Base-by-base conservation (phyloP, 2,329 filamentous ascomycete species). In the Massarina eburnea region DNA sequence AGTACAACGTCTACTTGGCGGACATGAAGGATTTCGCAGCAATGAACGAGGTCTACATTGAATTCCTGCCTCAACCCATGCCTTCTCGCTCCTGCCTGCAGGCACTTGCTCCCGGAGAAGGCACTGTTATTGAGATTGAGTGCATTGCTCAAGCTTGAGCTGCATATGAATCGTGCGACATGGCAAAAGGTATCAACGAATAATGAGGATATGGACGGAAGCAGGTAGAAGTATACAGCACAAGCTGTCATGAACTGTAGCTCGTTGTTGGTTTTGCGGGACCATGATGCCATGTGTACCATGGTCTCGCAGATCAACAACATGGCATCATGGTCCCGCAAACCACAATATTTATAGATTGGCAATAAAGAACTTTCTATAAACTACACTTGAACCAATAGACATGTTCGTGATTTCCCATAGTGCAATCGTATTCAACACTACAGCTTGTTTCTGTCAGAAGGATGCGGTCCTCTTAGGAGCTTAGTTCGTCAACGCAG, bases 21-120 rank as follows among this genome's bases (percentile, higher is more conserved):
- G 52, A 61, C 38, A 64, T 64, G 59, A 59, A 58, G 34, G 56
- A 62, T 45, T 64, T 64, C 17, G 59, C 59, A 8, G 56, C 53
- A 1, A 64, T 64, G 61, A 64, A 64, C 48, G 56, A 62, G 40
- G 61, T 57, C 17, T 64, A 64, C 42, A 61, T 62, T 30, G 54
- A 59, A n/a, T 59, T 59, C 39, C 33, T 59, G 18, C 57, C 57
- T 4, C 43, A 59, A 45, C 57, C 57, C 1, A 59, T 58, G 55
- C 57, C 56, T 7, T 52, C 50, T 20, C 40, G 54, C 17, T 49
- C 45, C 17, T 57, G 57, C 21, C 33, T 59, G 4, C 57, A 59
- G 37, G 54, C 57, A 15, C 35, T 59, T 8, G 30, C 57, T 27
- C 57, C 57, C 7, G 57, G 54, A 3, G 51, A 55, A 0, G 57